Evolutionary conservation across 2,329 filamentous ascomycete genomes (phyloP), one percentile per base, ranked within the genome.

Genomic region (Fusarium drepaniforme): DNA sequence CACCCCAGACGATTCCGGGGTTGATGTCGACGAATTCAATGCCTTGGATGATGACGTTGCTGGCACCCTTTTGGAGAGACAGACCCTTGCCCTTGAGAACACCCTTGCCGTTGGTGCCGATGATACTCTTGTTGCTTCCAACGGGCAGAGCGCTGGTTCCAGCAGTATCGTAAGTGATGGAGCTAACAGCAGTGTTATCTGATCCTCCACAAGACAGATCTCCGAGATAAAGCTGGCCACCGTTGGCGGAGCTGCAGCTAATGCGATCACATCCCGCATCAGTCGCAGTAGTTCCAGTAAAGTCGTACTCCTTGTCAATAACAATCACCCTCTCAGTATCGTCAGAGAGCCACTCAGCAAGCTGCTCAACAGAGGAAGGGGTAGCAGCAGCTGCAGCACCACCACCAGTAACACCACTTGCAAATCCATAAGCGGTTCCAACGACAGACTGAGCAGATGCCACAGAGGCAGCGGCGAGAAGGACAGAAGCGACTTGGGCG

Each of bases 1-100:
- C 77, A 3, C 77, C 77, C 77, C 77, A 78, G 3, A 78, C 77
- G 76, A 74, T 80, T 73, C 71, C 82, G 1, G 84, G 77, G 80
- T 86, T 86, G 59, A 88, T 83, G 35, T 81, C 67, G 71, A 85
- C 86, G 72, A 89, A 83, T 64, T 84, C 84, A 18, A 89, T 75
- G 78, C 88, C 88, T 62, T 86, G 86, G 60, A 89, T 81, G 71
- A 89, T 88, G 67, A 89, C 85, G 76, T 89, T 89, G 72, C 80
- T 84, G 33, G 80, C 81, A n/a, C 81, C 79, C 58, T 78, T 79
- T 74, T 85, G 84, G 68, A 89, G 80, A 23, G 82, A 83, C 25
- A 89, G 81, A 13, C 84, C 85, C 76, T 86, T 82, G 68, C 85
- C 83, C 28, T 79, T 80, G 13, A 80, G 68, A 0, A 80, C 71